Conservation (phyloP, 768 basidiomycete genomes). For the Leccinellum luteum region DNA sequence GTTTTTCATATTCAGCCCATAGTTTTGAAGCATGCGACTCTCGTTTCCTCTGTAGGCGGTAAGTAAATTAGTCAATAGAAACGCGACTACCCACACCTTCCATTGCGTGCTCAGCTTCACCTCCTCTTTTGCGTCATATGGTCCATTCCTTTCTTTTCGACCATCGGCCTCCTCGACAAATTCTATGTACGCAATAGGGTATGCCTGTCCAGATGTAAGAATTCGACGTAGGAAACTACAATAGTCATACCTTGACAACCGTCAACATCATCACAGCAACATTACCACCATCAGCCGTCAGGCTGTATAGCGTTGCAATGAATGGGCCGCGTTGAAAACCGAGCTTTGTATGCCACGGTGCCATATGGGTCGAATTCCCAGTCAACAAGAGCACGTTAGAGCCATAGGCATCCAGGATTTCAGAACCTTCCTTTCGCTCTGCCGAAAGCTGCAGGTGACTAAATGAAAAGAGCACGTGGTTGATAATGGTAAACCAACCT, state of each 20-base stretch:
- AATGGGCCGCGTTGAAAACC: constrained; percentile 70
- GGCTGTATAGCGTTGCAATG: constrained; percentile 72
- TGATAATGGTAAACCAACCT: constrained; percentile 45
- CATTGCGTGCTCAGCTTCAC: constrained; percentile 55
- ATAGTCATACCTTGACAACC: constrained; percentile 53
- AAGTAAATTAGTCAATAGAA: neutral
- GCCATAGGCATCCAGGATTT: constrained; percentile 78
- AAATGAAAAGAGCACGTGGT: neutral
- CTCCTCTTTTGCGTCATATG: constrained; percentile 73
- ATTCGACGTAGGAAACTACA: neutral
- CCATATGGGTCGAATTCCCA: constrained; percentile 85
- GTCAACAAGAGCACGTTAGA: constrained; percentile 62
- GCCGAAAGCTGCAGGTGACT: constrained; percentile 52
- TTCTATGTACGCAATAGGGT: constrained; percentile 81
- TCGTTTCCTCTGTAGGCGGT: constrained; percentile 47
- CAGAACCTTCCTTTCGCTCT: constrained; percentile 72
- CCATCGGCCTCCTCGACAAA: constrained; percentile 51
- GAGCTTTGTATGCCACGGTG: constrained; percentile 84
- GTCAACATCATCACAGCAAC: constrained; percentile 74
- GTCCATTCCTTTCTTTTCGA: constrained; percentile 51
- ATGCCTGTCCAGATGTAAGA: constrained; percentile 40
- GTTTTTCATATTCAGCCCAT: constrained; percentile 55
- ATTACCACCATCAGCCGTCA: constrained; percentile 79
- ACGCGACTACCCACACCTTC: constrained; percentile 49
- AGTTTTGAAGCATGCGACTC: constrained; percentile 59